Conservation (phyloP, 2,329 filamentous ascomycete genomes). For the Zalaria sp. region DNA sequence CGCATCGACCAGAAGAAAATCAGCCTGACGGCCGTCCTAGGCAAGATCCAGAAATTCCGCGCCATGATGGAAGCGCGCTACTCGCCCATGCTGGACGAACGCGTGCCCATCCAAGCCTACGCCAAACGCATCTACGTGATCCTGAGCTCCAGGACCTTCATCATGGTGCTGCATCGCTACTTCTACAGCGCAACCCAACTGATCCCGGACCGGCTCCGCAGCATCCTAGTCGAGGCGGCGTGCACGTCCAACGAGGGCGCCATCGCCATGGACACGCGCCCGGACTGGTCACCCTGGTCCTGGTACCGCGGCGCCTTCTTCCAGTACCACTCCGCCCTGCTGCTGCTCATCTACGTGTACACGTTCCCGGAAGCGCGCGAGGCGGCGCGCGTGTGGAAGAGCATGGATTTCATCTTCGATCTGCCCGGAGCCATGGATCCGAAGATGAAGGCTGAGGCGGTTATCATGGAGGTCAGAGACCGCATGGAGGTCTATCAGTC, state of each 20-base stretch:
- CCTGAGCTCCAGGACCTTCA: slow-evolving; percentile 47
- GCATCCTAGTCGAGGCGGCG: slow-evolving; percentile 49
- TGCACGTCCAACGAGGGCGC: slow-evolving; percentile 39
- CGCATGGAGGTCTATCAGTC: slow-evolving; percentile 46
- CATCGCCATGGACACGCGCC: slow-evolving; percentile 39
- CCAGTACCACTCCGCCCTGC: slow-evolving; percentile 56
- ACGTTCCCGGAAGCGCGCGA: slow-evolving; percentile 42
- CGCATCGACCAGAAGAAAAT: slow-evolving; percentile 48
- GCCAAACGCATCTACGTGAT: slow-evolving; percentile 51
- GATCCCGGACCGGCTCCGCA: slow-evolving; percentile 49
- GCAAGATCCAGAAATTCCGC: slow-evolving; percentile 56
- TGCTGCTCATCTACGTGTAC: slow-evolving; percentile 55
- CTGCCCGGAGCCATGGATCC: slow-evolving; percentile 37
- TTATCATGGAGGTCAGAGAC: slow-evolving; percentile 48
- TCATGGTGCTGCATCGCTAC: slow-evolving; percentile 57
- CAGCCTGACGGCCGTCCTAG: slow-evolving; percentile 48
- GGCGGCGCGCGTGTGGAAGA: slow-evolving; percentile 54
- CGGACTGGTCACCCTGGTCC: slow-evolving; percentile 42
- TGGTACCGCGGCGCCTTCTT: slow-evolving; percentile 62
- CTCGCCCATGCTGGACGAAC: slow-evolving; percentile 45
- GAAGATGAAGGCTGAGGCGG: slow-evolving; percentile 43
- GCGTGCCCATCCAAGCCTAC: slow-evolving; percentile 47
- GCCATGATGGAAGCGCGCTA: slow-evolving; percentile 52
- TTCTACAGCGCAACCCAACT: slow-evolving; percentile 32
- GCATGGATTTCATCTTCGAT: slow-evolving; percentile 59